Evolutionary conservation across 345 rosid species (phyloP).

Genomic region (Pistacia vera): DNA sequence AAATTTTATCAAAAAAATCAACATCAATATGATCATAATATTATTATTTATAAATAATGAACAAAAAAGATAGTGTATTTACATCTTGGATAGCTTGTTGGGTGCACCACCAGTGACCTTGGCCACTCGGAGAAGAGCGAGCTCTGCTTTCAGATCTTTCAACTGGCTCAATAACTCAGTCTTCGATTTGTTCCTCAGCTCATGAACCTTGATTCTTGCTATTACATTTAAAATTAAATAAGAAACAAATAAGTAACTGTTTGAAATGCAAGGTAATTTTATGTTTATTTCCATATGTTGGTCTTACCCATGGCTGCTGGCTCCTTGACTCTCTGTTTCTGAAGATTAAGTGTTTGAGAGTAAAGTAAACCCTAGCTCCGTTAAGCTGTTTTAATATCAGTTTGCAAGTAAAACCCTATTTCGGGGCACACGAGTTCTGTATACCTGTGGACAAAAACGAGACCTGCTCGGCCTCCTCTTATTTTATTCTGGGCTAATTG

Average conservation of each 20-base stretch:
- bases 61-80: not conserved
- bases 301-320: constrained; percentile 30
- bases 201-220: constrained; percentile 68
- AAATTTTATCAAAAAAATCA: constrained; percentile 9
- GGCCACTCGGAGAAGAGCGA: constrained; percentile 65
- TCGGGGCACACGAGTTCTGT: not conserved
- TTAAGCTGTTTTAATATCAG: not conserved
- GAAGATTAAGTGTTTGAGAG: not conserved
- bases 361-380: not conserved
- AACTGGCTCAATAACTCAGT: constrained; percentile 47
- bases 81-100: constrained; percentile 70
- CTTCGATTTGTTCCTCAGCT: constrained; percentile 53
- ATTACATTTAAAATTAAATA: not conserved
- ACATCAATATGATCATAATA: not conserved
- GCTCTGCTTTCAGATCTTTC: constrained; percentile 57
- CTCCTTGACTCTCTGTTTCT: not conserved
- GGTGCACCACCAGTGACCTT: constrained; percentile 75
- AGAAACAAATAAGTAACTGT: not conserved
- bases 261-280: not conserved
- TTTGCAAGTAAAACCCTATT: constrained; percentile 23
- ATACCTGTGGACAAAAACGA: not conserved
- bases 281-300: not conserved
- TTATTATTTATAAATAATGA: no score
- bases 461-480: not conserved
- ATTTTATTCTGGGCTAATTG: no score